phyloP scores from a whole-genome alignment of 495 filamentous ascomycete genomes.

The Echria macrotheca region DNA sequence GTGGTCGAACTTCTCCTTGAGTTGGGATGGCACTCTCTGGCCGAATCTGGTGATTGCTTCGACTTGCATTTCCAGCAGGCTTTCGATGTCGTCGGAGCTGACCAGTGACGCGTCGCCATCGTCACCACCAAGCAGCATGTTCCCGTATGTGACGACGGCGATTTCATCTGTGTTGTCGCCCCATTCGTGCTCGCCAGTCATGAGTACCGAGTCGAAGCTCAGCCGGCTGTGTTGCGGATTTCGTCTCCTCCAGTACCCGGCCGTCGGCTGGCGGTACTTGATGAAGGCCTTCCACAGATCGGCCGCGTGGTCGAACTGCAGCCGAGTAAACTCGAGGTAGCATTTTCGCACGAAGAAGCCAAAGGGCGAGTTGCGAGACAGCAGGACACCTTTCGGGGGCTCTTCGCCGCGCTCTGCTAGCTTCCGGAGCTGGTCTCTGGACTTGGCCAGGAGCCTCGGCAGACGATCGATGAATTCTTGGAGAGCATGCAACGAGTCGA shows the following conservation, averaged over 20 bases:
- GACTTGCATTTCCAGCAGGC: constrained; percentile 80
- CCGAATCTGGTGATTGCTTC: constrained; percentile 76
- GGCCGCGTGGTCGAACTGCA: constrained; percentile 72
- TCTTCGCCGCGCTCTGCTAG: constrained; percentile 32
- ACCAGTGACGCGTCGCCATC: constrained; percentile 30
- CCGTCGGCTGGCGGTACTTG: constrained; percentile 70
- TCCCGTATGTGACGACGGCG: constrained; percentile 56
- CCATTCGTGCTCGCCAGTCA: constrained; percentile 42
- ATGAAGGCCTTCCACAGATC: constrained; percentile 77
- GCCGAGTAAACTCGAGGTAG: constrained; percentile 69
- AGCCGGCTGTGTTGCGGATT: constrained; percentile 57
- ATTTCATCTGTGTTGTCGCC: constrained; percentile 35
- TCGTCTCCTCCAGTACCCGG: constrained; percentile 60
- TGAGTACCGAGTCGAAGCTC: constrained; percentile 63
- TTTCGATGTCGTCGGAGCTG: constrained; percentile 68
- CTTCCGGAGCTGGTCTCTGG: constrained; percentile 48
- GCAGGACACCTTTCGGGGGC: constrained; percentile 42
- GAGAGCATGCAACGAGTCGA: constrained; percentile 73
- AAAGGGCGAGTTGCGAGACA: constrained; percentile 66
- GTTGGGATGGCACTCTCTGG: constrained; percentile 62
- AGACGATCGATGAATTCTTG: constrained; percentile 64
- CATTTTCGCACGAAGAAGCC: constrained; percentile 78
- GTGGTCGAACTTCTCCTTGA: constrained; percentile 56
- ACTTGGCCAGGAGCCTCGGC: constrained; percentile 53
- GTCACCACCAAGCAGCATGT: constrained; percentile 47